Evolutionary conservation across 1,284 basidiomycete genomes (phyloP).

Genomic region (Vanrija sp.): DNA sequence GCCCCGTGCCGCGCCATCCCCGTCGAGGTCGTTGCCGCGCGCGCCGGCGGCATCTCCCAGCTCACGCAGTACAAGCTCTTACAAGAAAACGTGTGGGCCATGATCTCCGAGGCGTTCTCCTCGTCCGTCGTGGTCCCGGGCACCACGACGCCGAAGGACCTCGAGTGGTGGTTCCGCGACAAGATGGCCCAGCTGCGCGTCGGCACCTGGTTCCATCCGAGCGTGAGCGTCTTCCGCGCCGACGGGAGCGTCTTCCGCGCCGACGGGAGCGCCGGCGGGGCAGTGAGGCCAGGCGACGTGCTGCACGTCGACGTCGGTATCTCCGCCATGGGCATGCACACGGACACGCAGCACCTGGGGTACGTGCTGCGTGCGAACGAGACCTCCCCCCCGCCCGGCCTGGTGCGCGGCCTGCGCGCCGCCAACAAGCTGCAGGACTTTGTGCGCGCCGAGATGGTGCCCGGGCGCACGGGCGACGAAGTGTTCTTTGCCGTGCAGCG

Average conservation of each 20-base stretch:
- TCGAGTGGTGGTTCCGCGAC: conserved; percentile 59
- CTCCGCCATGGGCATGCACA: conserved; percentile 57
- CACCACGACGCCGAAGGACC: conserved; percentile 54
- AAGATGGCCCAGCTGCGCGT: conserved; percentile 50
- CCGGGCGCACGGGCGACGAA: conserved; percentile 54
- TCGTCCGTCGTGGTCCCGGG: conserved; percentile 48
- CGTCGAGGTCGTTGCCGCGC: conserved; percentile 55
- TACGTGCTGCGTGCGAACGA: conserved; percentile 54
- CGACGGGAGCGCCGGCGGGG: conserved; percentile 9
- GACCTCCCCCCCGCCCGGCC: conserved; percentile 52
- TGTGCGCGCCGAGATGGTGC: conserved; percentile 51
- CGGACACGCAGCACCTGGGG: conserved; percentile 58
- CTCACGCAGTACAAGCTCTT: conserved; percentile 52
- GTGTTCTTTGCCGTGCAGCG: conserved; percentile 52
- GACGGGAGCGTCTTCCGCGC: conserved; percentile 27
- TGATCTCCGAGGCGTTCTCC: conserved; percentile 57
- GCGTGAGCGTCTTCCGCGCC: conserved; percentile 47
- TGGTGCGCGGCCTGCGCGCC: conserved; percentile 50
- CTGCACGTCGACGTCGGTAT: conserved; percentile 59
- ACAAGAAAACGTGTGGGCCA: conserved; percentile 57
- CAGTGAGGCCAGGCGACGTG: conserved; percentile 49
- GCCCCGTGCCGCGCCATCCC: conserved; percentile 54
- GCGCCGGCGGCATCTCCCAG: conserved; percentile 48
- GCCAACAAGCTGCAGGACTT: conserved; percentile 58
- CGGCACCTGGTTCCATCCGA: conserved; percentile 54